Conservation (phyloP, 495 filamentous ascomycete genomes). For the Astrothelium subdiscretum region DNA sequence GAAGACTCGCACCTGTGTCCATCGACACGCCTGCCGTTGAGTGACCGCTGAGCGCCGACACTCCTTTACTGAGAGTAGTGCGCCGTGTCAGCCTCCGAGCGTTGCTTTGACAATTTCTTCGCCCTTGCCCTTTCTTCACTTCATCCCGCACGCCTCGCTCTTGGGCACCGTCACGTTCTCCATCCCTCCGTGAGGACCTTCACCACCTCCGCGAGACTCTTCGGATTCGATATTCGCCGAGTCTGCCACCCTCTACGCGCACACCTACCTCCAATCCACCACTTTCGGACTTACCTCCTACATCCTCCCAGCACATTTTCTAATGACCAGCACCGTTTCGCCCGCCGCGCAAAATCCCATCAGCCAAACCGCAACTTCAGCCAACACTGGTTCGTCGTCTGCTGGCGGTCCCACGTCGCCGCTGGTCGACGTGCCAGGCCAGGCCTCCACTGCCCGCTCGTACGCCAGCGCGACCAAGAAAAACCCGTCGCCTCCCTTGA, state of each 20-base stretch:
- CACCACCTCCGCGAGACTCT: constrained; percentile 8
- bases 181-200: not conserved
- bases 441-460: constrained; percentile 38
- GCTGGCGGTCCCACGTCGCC: constrained; percentile 49
- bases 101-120: not conserved
- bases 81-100: constrained; percentile 1
- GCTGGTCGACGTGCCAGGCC: constrained; percentile 52
- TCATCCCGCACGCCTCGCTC: not conserved
- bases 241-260: constrained; percentile 3
- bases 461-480: constrained; percentile 74
- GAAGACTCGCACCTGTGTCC: not conserved
- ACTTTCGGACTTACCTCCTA: not conserved
- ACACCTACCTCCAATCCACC: not conserved
- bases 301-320: constrained; percentile 9
- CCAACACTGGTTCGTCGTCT: constrained; percentile 45
- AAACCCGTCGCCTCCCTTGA: constrained; percentile 49
- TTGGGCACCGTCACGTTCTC: not conserved
- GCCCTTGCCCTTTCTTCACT: not conserved
- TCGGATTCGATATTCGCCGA: constrained; percentile 39
- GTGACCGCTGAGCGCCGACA: not conserved
- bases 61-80: constrained; percentile 1
- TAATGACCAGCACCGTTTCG: constrained; percentile 33
- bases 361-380: constrained; percentile 42
- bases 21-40: not conserved
- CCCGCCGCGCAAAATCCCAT: constrained; percentile 32